Evolutionary conservation across 2,329 filamentous ascomycete genomes (phyloP).

Genomic region (Nemania serpens): DNA sequence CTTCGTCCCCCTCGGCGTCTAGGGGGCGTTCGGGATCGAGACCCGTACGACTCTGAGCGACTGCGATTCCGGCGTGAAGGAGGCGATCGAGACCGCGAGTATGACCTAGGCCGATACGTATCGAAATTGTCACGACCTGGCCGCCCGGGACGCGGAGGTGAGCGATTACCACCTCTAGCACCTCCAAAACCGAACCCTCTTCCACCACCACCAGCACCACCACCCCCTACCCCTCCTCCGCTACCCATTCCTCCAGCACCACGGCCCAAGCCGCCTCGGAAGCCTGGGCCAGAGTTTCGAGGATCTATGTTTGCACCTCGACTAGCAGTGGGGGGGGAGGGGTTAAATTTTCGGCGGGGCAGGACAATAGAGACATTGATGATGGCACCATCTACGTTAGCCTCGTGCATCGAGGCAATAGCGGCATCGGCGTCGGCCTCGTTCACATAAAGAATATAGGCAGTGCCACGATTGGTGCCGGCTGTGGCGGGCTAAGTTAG

Average conservation of each 20-base stretch:
- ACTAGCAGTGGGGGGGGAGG: constrained; percentile 73
- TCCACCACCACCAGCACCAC: constrained; percentile 45
- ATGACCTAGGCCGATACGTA: constrained; percentile 64
- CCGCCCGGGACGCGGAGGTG: constrained; percentile 34
- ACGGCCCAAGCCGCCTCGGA: constrained; percentile 39
- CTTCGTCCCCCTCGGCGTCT: constrained; percentile 41
- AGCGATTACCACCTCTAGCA: constrained; percentile 32
- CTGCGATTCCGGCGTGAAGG: constrained; percentile 41
- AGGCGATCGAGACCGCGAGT: constrained; percentile 53
- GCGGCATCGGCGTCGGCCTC: constrained; percentile 82
- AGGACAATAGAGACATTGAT: constrained; percentile 90
- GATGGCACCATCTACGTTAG: constrained; percentile 82
- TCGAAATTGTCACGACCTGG: constrained; percentile 49
- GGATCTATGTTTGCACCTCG: constrained; percentile 65
- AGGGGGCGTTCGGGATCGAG: constrained; percentile 44
- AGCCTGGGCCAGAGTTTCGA: constrained; percentile 49
- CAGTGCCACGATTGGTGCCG: constrained; percentile 88
- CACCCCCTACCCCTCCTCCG: constrained; percentile 33
- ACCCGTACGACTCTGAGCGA: constrained; percentile 39
- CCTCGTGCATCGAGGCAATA: constrained; percentile 97
- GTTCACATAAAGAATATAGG: constrained; percentile 84
- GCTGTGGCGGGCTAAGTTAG: constrained; percentile 54
- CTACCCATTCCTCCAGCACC: constrained; percentile 44
- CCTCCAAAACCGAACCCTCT: constrained; percentile 40
- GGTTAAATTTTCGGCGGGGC: constrained; percentile 80